These are phyloP conservation scores for Pochonia chlamydosporia DNA, from an alignment of 2,329 filamentous ascomycete species.

Conservation along the genomic window DNA sequence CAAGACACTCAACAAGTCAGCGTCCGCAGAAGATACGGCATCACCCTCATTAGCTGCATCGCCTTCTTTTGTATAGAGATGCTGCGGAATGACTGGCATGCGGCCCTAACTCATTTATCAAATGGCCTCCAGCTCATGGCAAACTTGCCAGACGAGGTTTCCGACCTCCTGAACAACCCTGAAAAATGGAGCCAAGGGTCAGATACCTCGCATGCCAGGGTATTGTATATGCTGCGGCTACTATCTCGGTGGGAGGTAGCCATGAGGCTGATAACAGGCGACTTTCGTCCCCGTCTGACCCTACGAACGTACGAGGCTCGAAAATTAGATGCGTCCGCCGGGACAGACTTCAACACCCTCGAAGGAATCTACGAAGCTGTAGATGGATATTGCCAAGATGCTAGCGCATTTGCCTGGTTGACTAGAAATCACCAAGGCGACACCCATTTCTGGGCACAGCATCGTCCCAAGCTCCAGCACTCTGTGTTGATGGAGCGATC, in stretches of 20 bases:
- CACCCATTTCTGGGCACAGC: slow-evolving; percentile 12
- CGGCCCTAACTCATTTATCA: slow-evolving; percentile 20
- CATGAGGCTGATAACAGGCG: slow-evolving; percentile 13
- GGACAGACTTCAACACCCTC: slow-evolving; percentile 10
- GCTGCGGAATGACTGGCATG: slow-evolving; percentile 19
- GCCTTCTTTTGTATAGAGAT: slow-evolving; percentile 26
- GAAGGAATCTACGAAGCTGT: slow-evolving; percentile 13
- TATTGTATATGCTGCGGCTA: slow-evolving; percentile 16
- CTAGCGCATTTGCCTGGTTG: slow-evolving; percentile 15
- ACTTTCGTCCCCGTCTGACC: slow-evolving; percentile 14
- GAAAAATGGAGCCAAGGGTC: slow-evolving; percentile 12
- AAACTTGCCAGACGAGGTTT: slow-evolving; percentile 17
- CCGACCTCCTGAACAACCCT: slow-evolving; percentile 12
- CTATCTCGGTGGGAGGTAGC: slow-evolving; percentile 18
- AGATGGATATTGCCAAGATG: slow-evolving; percentile 18
- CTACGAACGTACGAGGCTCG: slow-evolving; percentile 13
- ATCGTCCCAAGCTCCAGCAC: slow-evolving; percentile 12
- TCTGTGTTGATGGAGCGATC: slow-evolving; percentile 5
- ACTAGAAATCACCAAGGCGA: slow-evolving; percentile 10
- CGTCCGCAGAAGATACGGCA: slow-evolving; percentile 13
- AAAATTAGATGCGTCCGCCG: slow-evolving; percentile 9
- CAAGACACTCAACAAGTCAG: slow-evolving; percentile 5
- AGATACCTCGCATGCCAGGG: slow-evolving; percentile 10
- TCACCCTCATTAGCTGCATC: slow-evolving; percentile 25
- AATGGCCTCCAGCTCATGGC: slow-evolving; percentile 25